These are phyloP conservation scores for Beta corolliflora DNA, from an alignment of 179 eudicot genomes.

Conservation along the genomic window DNA sequence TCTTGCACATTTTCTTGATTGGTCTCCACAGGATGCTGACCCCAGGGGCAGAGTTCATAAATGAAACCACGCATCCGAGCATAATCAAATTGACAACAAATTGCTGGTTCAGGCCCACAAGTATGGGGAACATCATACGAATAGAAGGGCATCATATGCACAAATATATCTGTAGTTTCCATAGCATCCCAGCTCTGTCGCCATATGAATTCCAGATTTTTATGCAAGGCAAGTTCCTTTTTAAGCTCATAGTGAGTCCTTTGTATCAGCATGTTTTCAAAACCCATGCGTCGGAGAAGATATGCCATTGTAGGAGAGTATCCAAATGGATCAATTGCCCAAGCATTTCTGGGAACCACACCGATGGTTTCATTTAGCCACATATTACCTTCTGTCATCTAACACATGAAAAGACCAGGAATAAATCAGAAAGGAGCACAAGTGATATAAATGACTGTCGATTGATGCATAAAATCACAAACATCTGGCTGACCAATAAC, in stretches of 20 bases:
- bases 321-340: conserved; percentile 99
- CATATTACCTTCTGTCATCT: conserved; percentile 97
- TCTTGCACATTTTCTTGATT: conserved; percentile 76
- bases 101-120: conserved; percentile 98
- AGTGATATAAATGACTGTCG: background rate
- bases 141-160: conserved; percentile 99
- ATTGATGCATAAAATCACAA: background rate
- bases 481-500: background rate
- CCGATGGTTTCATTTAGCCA: conserved; percentile 97
- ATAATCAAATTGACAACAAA: conserved; percentile 97
- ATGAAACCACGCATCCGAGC: conserved; percentile 86
- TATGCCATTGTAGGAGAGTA: conserved; percentile 99
- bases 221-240: conserved; percentile 79
- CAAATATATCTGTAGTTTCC: conserved; percentile 95
- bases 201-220: conserved; percentile 90
- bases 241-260: conserved; percentile 97
- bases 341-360: conserved; percentile 88
- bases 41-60: conserved; percentile 97
- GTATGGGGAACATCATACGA: conserved; percentile 98
- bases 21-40: conserved; percentile 83
- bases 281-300: conserved; percentile 99
- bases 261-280: conserved; percentile 98
- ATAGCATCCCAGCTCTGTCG: conserved; percentile 93
- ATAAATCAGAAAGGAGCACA: conserved; percentile 9
- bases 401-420: conserved; percentile 28